Base-by-base conservation (phyloP, 768 basidiomycete genomes). In the Hirschioporus abietinus region DNA sequence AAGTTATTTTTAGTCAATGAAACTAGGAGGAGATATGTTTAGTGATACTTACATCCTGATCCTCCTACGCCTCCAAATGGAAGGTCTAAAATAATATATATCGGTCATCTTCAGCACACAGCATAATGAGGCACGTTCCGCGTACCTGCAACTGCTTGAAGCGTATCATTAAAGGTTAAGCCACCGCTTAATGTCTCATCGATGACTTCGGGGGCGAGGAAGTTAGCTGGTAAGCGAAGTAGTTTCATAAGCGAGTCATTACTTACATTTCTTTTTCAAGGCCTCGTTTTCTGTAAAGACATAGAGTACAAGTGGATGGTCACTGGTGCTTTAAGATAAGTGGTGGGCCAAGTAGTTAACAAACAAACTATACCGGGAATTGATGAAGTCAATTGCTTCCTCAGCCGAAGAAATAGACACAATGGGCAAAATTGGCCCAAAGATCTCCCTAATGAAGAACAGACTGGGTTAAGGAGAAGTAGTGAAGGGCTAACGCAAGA, bases 261-360 rank as follows among this genome's bases (percentile, higher is more conserved):
- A 66, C 75, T 27, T 65, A 87, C 91, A 85, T 76, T 88, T 88
- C 25, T 79, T 74, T 76, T 91, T 90, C 72, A 88, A 81, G n/a
- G 75, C 75, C 1, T 79, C 67, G 68, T 88, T 83, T 67, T 84
- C 78, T 1, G 90, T 82, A 76, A 95, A 95, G 35, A 92, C 85
- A 71, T 95, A 94, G 9, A 94, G 76, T 1, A 87, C 84, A 20
- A 95, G 82, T 4, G 94, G 91, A 66, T 90, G 83, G 52, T 89
- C 89, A 36, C 90, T 91, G 66, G 0, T 15, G 15, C 42, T 30
- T 10, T 52, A 15, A 5, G 1, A 15, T 52, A 2, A 52, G 42
- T 52, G n/a, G 8, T 42, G 4, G 30, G 15, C 24, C 7, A 64
- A 61, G 26, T 62, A 7, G 3, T 58, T 17, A 58, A 27, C n/a